Evolutionary conservation across 768 basidiomycete species (phyloP).

Genomic region (Megacollybia marginata): DNA sequence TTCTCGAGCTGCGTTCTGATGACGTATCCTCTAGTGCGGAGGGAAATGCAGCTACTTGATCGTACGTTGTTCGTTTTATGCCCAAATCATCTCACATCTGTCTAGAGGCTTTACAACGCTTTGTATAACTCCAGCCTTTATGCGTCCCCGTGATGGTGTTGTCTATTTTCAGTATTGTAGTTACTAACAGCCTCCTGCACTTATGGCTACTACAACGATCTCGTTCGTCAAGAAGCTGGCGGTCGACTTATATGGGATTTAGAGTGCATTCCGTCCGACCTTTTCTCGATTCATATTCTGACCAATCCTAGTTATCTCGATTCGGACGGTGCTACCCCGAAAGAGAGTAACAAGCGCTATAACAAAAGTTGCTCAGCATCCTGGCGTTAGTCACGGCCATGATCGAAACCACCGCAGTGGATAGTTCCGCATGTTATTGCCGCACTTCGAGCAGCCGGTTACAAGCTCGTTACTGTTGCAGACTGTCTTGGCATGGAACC

Average conservation of each 20-base stretch:
- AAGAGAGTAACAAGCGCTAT: constrained; percentile 22
- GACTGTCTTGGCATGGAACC: too few species aligned
- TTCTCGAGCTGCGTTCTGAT: too few species aligned
- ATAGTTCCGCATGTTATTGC: constrained; percentile 32
- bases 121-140: too few species aligned
- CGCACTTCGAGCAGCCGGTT: constrained; percentile 29
- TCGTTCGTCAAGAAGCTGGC: constrained; percentile 28
- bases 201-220: too few species aligned
- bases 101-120: constrained; percentile 33
- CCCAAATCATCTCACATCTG: background rate
- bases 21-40: constrained; percentile 24
- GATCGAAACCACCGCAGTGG: constrained; percentile 7
- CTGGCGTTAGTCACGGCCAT: constrained; percentile 4
- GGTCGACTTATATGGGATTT: constrained; percentile 29
- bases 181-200: constrained; percentile 9
- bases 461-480: too few species aligned
- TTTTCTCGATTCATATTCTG: too few species aligned
- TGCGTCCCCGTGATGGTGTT: constrained; percentile 33
- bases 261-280: too few species aligned
- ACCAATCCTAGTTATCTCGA: constrained; percentile 27
- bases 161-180: background rate
- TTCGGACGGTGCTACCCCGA: constrained; percentile 21
- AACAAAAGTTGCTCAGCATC: constrained; percentile 18
- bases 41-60: too few species aligned
- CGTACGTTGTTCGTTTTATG: constrained; percentile 17